phyloP scores from a whole-genome alignment of 2,329 filamentous ascomycete genomes.

The Fusarium circinatum region DNA sequence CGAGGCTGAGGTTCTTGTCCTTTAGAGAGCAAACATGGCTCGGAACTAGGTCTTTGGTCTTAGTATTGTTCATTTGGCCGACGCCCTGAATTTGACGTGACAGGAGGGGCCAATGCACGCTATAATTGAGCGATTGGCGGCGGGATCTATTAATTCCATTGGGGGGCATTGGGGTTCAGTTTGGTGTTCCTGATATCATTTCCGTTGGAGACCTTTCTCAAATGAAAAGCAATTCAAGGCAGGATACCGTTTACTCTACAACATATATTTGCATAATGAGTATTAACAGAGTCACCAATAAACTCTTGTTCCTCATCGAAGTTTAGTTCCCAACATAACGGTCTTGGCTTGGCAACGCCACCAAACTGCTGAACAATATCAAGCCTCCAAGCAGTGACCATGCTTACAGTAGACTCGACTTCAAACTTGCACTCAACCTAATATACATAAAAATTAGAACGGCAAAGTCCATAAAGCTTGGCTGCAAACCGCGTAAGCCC shows the following conservation, averaged over 20 bases:
- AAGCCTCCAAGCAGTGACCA: constrained; percentile 10
- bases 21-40: constrained; percentile 11
- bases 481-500: background rate
- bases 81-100: background rate
- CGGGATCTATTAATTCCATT: background rate
- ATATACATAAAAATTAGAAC: background rate
- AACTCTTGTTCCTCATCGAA: background rate
- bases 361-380: constrained; percentile 14
- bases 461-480: background rate
- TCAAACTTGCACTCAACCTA: background rate
- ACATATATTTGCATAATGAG: background rate
- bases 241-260: too few relatives aligned
- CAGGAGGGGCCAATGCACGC: background rate
- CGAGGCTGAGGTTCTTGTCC: background rate
- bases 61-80: background rate
- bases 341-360: constrained; percentile 14
- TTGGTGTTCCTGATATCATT: background rate
- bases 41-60: background rate
- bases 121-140: background rate
- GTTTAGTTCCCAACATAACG: background rate
- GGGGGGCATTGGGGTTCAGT: background rate
- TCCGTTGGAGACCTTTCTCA: background rate
- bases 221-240: background rate
- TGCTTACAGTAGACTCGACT: background rate
- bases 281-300: background rate